Conservation (phyloP, 169 alveolate genomes). For the Blepharisma undulans region DNA sequence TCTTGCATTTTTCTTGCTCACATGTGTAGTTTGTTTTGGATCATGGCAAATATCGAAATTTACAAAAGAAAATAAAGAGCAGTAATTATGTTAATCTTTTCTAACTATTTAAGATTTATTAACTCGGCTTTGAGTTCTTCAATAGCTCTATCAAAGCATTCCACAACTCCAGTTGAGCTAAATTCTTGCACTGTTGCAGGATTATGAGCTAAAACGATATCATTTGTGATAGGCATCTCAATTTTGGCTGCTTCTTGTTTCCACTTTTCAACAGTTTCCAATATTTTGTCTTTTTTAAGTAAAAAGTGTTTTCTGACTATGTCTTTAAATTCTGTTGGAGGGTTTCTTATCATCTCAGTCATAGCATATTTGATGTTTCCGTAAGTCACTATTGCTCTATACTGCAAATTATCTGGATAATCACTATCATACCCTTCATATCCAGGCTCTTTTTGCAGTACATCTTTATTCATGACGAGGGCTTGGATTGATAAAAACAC, state of each 20-base stretch:
- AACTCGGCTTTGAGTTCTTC: conserved; percentile 60
- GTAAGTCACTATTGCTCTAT: conserved; percentile 79
- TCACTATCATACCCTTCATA: conserved; percentile 70
- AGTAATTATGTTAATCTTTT: neutral
- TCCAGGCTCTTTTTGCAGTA: conserved; percentile 76
- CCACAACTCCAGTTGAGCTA: conserved; percentile 57
- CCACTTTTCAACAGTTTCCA: conserved; percentile 80
- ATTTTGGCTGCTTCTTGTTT: conserved; percentile 58
- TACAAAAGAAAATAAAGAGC: neutral
- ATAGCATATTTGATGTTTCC: conserved; percentile 83
- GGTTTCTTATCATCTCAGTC: conserved; percentile 78
- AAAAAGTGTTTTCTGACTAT: conserved; percentile 78
- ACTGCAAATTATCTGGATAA: conserved; percentile 68
- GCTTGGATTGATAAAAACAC: conserved; percentile 73
- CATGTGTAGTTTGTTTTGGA: conserved; percentile 14
- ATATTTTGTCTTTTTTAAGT: conserved; percentile 77
- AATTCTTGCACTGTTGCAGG: conserved; percentile 63
- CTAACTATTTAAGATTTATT: neutral
- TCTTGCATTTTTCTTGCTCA: neutral
- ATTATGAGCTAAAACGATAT: conserved; percentile 46
- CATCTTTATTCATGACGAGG: conserved; percentile 71
- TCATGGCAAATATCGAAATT: neutral
- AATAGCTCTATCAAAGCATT: conserved; percentile 63
- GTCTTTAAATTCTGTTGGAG: conserved; percentile 83
- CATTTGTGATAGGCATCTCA: conserved; percentile 23